A percentile compares a stretch with the other conserved stretches of the same genome.
phyloP scores from a whole-genome alignment of 305 asterid genomes.

The Solanum chacoense region DNA sequence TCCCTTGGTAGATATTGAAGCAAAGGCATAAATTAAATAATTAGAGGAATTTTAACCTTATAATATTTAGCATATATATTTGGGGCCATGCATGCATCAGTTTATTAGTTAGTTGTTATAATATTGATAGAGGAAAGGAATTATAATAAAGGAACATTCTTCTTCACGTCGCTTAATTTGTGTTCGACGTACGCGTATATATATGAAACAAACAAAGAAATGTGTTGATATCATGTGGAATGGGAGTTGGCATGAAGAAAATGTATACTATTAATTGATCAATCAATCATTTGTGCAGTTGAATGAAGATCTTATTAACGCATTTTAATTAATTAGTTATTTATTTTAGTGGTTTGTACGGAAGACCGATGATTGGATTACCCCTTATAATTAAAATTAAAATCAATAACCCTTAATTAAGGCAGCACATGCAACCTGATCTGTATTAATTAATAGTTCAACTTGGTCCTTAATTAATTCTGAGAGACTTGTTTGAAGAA shows the following conservation, averaged over 20 bases:
- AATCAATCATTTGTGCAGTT: neutral
- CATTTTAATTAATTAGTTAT: neutral
- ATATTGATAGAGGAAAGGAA: neutral
- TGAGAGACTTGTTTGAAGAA: neutral
- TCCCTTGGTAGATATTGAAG: neutral
- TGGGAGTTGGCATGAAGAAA: neutral
- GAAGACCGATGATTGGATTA: constrained; percentile 15
- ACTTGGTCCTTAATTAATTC: neutral
- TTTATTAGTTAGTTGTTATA: neutral
- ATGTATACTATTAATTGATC: neutral
- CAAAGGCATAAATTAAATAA: neutral
- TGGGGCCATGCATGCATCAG: neutral
- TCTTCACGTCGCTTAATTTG: neutral
- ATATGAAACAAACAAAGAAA: neutral
- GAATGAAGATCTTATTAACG: neutral
- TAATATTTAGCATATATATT: too few species aligned
- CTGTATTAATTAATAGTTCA: neutral
- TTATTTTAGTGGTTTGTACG: neutral
- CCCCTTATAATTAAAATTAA: neutral
- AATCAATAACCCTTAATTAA: neutral
- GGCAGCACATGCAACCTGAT: constrained; percentile 16
- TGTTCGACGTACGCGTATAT: neutral
- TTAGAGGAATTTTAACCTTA: too few species aligned
- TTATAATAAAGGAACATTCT: neutral
- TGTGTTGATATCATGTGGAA: neutral